Conservation (phyloP, 1,284 basidiomycete species). For the Rugosomyces carneus region DNA sequence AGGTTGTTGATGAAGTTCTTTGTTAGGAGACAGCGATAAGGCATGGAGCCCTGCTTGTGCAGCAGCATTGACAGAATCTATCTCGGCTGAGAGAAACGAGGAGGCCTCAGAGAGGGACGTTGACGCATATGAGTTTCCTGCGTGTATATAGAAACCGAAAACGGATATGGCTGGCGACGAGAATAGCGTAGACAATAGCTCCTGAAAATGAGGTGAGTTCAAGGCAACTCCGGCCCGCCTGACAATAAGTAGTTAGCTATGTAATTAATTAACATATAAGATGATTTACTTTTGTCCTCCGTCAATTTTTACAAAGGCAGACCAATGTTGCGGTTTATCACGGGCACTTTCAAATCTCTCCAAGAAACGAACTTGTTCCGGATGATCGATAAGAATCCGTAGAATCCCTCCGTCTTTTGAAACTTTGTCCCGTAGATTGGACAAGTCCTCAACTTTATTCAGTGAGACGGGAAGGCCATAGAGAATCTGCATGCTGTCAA, state of each 20-base stretch:
- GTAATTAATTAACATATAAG: too few species aligned
- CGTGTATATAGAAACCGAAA: conserved; percentile 83
- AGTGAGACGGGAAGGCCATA: conserved; percentile 69
- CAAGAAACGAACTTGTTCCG: conserved; percentile 62
- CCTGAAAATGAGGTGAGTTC: conserved; percentile 46
- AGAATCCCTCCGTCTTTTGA: conserved; percentile 47
- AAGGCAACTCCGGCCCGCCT: conserved; percentile 80
- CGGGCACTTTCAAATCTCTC: conserved; percentile 48
- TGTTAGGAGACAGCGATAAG: conserved; percentile 30
- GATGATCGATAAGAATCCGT: conserved; percentile 71
- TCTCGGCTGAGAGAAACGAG: conserved; percentile 64
- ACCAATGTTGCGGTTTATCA: conserved; percentile 49
- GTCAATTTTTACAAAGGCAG: conserved; percentile 78
- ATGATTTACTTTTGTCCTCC: conserved; percentile 65
- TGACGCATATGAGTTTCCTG: conserved; percentile 72
- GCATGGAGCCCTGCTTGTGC: conserved; percentile 52
- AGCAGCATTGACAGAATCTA: conserved; percentile 64
- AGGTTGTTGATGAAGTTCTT: conserved; percentile 31
- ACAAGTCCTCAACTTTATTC: conserved; percentile 72
- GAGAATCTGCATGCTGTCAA: conserved; percentile 49
- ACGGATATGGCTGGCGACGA: conserved; percentile 52
- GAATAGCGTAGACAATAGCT: conserved; percentile 48
- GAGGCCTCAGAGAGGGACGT: conserved; percentile 59
- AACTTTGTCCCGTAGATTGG: conserved; percentile 51
- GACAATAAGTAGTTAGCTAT: conserved; percentile 2